Evolutionary conservation across 345 rosid genomes (phyloP).

Genomic region (Cardamine chenopodiifolia): DNA sequence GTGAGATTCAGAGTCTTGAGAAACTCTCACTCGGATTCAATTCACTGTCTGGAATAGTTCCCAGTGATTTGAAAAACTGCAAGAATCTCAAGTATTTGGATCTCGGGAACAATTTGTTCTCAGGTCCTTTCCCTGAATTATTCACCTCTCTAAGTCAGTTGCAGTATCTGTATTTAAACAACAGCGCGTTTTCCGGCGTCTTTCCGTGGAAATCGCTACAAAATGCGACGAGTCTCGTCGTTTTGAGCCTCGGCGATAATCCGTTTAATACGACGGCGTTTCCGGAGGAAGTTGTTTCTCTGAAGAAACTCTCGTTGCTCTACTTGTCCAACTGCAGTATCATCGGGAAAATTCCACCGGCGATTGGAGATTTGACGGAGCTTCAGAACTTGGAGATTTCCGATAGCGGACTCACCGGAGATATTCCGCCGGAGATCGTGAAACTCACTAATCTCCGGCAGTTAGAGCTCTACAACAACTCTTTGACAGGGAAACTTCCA

Average conservation of each 20-base stretch:
- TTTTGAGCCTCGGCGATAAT: conserved; percentile 73
- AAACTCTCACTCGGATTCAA: conserved; percentile 77
- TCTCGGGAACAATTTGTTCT: conserved; percentile 71
- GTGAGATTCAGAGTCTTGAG: conserved; percentile 57
- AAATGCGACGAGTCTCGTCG: conserved; percentile 54
- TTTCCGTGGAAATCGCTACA: conserved; percentile 74
- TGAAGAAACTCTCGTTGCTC: conserved; percentile 58
- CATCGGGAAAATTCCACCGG: conserved; percentile 59
- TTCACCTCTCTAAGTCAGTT: conserved; percentile 56
- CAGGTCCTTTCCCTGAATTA: conserved; percentile 63
- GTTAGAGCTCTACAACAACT: conserved; percentile 68
- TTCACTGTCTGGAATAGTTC: conserved; percentile 50
- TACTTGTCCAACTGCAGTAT: conserved; percentile 71
- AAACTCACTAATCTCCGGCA: conserved; percentile 63
- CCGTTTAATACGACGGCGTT: conserved; percentile 51
- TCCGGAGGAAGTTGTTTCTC: conserved; percentile 52
- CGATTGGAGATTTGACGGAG: conserved; percentile 62
- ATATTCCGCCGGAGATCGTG: conserved; percentile 63
- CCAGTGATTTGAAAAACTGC: conserved; percentile 53
- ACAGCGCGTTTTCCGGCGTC: conserved; percentile 61
- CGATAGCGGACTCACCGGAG: conserved; percentile 52
- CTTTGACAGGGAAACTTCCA: conserved; percentile 69
- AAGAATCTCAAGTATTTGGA: conserved; percentile 61
- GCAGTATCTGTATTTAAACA: conserved; percentile 58
- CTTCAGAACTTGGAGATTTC: conserved; percentile 64